Evolutionary conservation across 108 stramenopile genomes (phyloP), one percentile per base, ranked within the genome.

Genomic region (Cyclotella choctawhatcheeana): DNA sequence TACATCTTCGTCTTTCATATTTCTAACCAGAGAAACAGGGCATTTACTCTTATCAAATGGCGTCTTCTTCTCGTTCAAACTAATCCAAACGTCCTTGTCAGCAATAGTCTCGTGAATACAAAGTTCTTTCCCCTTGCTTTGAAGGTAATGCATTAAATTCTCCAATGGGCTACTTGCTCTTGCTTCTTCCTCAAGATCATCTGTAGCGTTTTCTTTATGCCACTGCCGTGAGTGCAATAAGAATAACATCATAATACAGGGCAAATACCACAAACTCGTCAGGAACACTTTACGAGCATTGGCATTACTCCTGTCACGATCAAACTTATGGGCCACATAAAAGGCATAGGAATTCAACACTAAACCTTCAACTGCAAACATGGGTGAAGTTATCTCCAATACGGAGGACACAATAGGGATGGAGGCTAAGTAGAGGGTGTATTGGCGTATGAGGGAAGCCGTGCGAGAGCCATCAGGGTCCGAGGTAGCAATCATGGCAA

Each of bases 191-290:
- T 29, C 51, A 51, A 79, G 67, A 18, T 86, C 67, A 5, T n/a
- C 10, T 12, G 76, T 71, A 47, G 77, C 21, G 50, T 64, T 44
- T 24, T 67, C 86, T 63, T 91, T 82, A 61, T 91, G 86, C 95
- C 95, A 90, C 22, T 82, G 73, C 79, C 91, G 82, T 32, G 89
- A 90, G 81, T 99, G 98, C n/a, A 99, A 73, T 29, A 99, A 81
- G 67, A 98, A 97, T 33, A 97, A 68, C 59, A 88, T 82, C 73
- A 99, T 81, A 50, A 96, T 69, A 68, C 93, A 83, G 10, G 99
- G 99, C 55, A 99, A 75, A 75, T 99, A 99, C 97, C 96, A 97
- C 55, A 99, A 85, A 22, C 93, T 95, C 34, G 90, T 89, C 70
- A 96, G 82, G 79, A 99, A 99, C 2, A 99, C 94, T 52, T 84